Evolutionary conservation across 2,329 filamentous ascomycete species (phyloP).

Genomic region (Alternaria triticimaculans): DNA sequence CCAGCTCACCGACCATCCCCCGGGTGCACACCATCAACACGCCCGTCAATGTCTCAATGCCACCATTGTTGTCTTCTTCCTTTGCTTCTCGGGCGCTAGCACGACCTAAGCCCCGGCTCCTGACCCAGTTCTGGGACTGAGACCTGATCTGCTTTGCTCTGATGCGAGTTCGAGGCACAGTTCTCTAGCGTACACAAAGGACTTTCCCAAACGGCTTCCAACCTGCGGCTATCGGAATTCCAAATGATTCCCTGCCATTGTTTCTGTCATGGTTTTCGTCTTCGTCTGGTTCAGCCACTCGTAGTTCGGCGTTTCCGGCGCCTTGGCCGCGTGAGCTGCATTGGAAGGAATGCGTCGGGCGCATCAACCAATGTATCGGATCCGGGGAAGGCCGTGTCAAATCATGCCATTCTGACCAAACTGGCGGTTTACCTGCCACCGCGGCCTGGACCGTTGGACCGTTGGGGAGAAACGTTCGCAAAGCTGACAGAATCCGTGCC

Average conservation of each 20-base stretch:
- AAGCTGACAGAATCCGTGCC: neutral
- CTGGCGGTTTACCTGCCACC: neutral
- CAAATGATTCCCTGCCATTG: neutral
- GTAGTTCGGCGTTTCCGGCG: conserved; percentile 4
- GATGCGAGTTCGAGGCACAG: neutral
- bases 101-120: neutral
- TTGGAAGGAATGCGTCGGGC: conserved; percentile 17
- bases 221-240: neutral
- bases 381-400: neutral
- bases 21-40: conserved; percentile 10
- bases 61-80: neutral
- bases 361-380: conserved; percentile 13
- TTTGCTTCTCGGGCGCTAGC: neutral
- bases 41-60: conserved; percentile 2
- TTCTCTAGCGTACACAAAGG: neutral
- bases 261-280: neutral
- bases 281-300: neutral
- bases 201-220: neutral
- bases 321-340: conserved; percentile 10
- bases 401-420: conserved; percentile 1
- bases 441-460: neutral
- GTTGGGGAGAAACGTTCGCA: neutral
- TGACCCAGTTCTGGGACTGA: neutral
- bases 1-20: conserved; percentile 10
- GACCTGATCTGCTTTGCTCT: neutral